Evolutionary conservation across 352 stramenopile species (phyloP), one percentile per base, ranked within the genome.

Genomic region (Phytophthora constricta): DNA sequence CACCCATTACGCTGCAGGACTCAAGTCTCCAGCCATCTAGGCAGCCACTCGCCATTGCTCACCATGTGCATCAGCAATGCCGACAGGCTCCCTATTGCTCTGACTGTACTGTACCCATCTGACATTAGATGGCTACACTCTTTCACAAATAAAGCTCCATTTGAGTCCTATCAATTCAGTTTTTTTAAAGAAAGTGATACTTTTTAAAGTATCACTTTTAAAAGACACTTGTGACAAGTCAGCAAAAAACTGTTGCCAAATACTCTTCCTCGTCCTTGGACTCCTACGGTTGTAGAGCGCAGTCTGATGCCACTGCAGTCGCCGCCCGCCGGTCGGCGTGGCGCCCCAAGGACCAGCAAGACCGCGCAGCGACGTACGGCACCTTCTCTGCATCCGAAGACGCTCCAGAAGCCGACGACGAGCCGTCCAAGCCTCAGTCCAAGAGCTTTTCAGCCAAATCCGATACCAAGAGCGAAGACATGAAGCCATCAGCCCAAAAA

Each of bases 1-100:
- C 28, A 46, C 22, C 27, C 58, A 61, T 50, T 65, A 63, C 28
- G 55, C 31, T 73, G 48, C 55, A 75, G 52, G 63, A 65, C 49
- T 60, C 8, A 68, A 75, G 56, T 72, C 67, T 37, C 67, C 67
- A 41, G 62, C 62, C 51, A 31, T 71, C 31, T 75, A 75, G 28
- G 28, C 61, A 57, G 57, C n/a, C n/a, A n/a, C n/a, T n/a, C n/a
- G n/a, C n/a, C n/a, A n/a, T n/a, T n/a, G n/a, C n/a, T n/a, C n/a
- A n/a, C n/a, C n/a, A n/a, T n/a, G n/a, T n/a, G n/a, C n/a, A n/a
- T n/a, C n/a, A n/a, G n/a, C n/a, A n/a, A n/a, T n/a, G n/a, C n/a
- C n/a, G n/a, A n/a, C n/a, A n/a, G n/a, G n/a, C n/a, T n/a, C n/a
- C n/a, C n/a, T n/a, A n/a, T n/a, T n/a, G n/a, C n/a, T n/a, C 60